Evolutionary conservation across 2,329 filamentous ascomycete species (phyloP).

Genomic region (Aureobasidium subglaciale): DNA sequence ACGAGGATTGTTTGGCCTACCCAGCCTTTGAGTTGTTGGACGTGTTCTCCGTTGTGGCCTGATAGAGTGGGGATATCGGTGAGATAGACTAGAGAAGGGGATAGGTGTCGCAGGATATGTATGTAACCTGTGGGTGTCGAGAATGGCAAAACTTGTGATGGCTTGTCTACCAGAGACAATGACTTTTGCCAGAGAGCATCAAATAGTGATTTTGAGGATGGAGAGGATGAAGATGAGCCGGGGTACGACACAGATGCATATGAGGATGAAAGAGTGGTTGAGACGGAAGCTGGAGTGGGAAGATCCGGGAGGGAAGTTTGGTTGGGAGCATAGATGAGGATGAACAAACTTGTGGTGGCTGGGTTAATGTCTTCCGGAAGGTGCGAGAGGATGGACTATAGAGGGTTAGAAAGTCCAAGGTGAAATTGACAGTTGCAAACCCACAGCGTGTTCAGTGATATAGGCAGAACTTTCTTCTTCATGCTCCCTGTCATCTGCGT

Average conservation of each 20-base stretch:
- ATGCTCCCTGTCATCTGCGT: slow-evolving; percentile 65
- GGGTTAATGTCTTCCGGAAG: slow-evolving; percentile 73
- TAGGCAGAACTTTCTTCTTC: slow-evolving; percentile 48
- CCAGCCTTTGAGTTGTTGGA: slow-evolving; percentile 60
- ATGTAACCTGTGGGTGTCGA: slow-evolving; percentile 75
- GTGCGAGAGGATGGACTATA: slow-evolving; percentile 67
- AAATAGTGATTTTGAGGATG: slow-evolving; percentile 48
- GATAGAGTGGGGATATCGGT: slow-evolving; percentile 67
- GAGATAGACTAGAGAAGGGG: slow-evolving; percentile 80
- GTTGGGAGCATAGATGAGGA: slow-evolving; percentile 81
- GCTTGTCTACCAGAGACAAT: slow-evolving; percentile 69
- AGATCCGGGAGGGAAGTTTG: slow-evolving; percentile 70
- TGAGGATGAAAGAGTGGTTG: slow-evolving; percentile 45
- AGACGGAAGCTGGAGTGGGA: slow-evolving; percentile 71
- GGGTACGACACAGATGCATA: slow-evolving; percentile 30
- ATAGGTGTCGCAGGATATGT: slow-evolving; percentile 78
- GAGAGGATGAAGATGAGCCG: slow-evolving; percentile 43
- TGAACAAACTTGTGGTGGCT: slow-evolving; percentile 67
- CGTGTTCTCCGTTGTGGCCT: slow-evolving; percentile 64
- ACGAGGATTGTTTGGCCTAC: slow-evolving; percentile 56
- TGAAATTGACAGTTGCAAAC: slow-evolving; percentile 29
- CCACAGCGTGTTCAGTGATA: slow-evolving; percentile 71
- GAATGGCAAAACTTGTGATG: slow-evolving; percentile 82
- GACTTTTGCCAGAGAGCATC: slow-evolving; percentile 76
- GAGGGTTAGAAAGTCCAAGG: not conserved